Percentiles rank a stretch among this genome's conserved stretches.
These are phyloP conservation scores for Cordyceps tenuipes DNA, from an alignment of 2,329 filamentous ascomycete species.

Conservation along the genomic window DNA sequence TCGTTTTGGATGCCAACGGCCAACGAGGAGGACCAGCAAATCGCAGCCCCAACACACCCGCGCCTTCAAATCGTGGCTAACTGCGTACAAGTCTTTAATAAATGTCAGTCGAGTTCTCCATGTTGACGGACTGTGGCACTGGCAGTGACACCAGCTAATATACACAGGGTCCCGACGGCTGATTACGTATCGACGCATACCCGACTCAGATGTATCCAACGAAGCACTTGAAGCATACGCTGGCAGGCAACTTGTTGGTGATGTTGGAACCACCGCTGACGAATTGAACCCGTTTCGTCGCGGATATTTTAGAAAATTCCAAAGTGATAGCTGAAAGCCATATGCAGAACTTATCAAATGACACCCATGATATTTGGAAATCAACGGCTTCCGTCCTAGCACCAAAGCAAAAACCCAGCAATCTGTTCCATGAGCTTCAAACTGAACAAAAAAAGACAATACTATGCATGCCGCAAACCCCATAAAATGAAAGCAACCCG, in stretches of 20 bases:
- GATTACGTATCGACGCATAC: constrained; percentile 72
- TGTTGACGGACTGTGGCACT: neutral
- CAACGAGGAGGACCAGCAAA: constrained; percentile 67
- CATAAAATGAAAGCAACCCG: neutral
- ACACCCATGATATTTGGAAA: constrained; percentile 5
- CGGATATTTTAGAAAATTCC: constrained; percentile 50
- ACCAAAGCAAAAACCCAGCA: constrained; percentile 5
- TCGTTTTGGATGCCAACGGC: constrained; percentile 98
- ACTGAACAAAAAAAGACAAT: neutral
- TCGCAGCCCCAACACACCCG: constrained; percentile 69
- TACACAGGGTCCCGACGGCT: constrained; percentile 71
- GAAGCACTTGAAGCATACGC: constrained; percentile 30
- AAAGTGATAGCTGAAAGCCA: constrained; percentile 23
- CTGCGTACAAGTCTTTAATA: constrained; percentile 82
- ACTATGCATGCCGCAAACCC: constrained; percentile 4
- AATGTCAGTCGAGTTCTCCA: constrained; percentile 49
- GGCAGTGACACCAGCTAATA: constrained; percentile 11
- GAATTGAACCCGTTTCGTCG: constrained; percentile 54
- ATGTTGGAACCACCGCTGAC: constrained; percentile 43
- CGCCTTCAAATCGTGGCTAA: constrained; percentile 64
- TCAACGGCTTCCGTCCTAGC: constrained; percentile 1
- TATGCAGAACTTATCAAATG: constrained; percentile 9
- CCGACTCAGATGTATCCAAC: constrained; percentile 47
- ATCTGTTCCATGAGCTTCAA: constrained; percentile 1
- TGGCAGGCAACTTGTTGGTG: constrained; percentile 21